Base-by-base conservation (phyloP, 768 basidiomycete genomes). In the Xerocomellus amylosporus region DNA sequence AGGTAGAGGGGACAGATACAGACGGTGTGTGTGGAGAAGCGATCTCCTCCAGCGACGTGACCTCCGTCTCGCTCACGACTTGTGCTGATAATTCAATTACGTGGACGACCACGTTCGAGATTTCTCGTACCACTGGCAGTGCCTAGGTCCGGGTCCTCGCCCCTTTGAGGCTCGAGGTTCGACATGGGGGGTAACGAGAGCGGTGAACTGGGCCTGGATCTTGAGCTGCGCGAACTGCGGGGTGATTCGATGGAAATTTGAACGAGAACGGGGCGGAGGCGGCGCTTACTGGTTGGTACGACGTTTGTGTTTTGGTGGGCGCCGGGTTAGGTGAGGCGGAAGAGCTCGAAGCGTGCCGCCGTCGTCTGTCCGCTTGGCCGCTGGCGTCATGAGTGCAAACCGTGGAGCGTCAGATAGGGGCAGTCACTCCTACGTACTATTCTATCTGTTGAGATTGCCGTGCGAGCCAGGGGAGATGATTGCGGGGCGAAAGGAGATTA, bases 161-260 rank as follows among this genome's bases (percentile, higher is more conserved):
- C 9, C 15, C 50, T 38, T 45, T 54, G 57, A 2, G 48, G 48
- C n/a, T 46, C 51, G 4, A 31, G 2, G 10, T 20, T 50, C 20
- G 43, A 53, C 41, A 55, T 17, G 22, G 60, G 61, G 17, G 61
- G 60, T n/a, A 58, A 20, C 15, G 61, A 54, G 12, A 62, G 61
- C 14, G 60, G 61, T 4, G 61, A 62, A 26, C 41, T 44, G 28
- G 51, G 42, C 17, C 46, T 49, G 46, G 56, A 50, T 38, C 37
- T 26, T 12, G 40, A 20, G 24, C 51, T 47, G 22, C 10, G 30
- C 10, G 20, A 13, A 12, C 4, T 14, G 39, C 15, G 33, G 49
- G 4, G 19, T 51, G 38, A 39, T 15, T n/a, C 5, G 22, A 4
- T 19, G 28, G 34, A 13, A 24, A 24, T 24, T 24, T 24, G 4